Conservation (phyloP, 306 rosid species). For the Nissolia schottii region DNA sequence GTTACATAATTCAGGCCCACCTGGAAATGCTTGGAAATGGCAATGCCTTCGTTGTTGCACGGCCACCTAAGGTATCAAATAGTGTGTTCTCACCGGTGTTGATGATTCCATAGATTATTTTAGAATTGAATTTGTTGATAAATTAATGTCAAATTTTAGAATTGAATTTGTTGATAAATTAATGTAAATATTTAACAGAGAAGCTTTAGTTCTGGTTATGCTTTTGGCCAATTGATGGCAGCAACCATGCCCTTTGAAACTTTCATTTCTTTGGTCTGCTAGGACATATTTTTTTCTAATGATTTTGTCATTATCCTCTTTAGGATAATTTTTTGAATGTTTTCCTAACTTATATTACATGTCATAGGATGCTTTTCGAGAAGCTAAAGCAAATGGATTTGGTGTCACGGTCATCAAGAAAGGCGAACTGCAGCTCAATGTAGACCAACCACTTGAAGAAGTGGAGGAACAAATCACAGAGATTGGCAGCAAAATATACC, state of each 20-base stretch:
- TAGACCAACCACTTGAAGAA: slow-evolving; percentile 85
- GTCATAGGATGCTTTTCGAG: slow-evolving; percentile 73
- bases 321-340: slow-evolving; percentile 1
- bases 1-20: slow-evolving; percentile 88
- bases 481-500: slow-evolving; percentile 94
- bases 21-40: slow-evolving; percentile 85
- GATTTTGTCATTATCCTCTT: neutral
- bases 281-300: neutral
- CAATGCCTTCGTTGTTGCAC: slow-evolving; percentile 74
- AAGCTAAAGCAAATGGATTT: slow-evolving; percentile 80
- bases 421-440: slow-evolving; percentile 82
- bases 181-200: neutral
- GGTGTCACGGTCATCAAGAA: slow-evolving; percentile 80
- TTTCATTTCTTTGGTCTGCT: neutral
- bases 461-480: slow-evolving; percentile 81
- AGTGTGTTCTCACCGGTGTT: neutral
- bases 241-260: neutral
- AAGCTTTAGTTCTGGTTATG: neutral
- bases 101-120: slow-evolving; percentile 2
- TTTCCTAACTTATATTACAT: slow-evolving; percentile 7
- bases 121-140: slow-evolving; percentile 4
- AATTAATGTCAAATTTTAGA: neutral
- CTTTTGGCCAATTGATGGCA: slow-evolving; percentile 12
- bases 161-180: slow-evolving; percentile 8
- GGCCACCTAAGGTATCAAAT: slow-evolving; percentile 72